Evolutionary conservation across 2,329 filamentous ascomycete genomes (phyloP), one percentile per base, ranked within the genome.

Genomic region (Apiospora sp.): DNA sequence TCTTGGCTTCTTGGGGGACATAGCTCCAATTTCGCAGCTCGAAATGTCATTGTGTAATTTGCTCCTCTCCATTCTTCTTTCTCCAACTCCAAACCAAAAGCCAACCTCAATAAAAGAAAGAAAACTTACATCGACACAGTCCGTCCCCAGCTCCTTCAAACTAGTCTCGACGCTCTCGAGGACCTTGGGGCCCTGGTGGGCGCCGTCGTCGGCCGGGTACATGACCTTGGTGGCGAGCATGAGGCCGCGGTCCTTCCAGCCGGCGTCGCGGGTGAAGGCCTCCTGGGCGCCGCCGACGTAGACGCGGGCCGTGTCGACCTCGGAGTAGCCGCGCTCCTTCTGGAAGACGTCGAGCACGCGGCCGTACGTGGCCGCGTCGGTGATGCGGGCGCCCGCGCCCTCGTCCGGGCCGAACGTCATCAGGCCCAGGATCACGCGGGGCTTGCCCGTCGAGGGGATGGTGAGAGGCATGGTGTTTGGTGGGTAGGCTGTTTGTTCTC

Each of bases 371-470:
- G 90, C 81, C 2, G 87, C 44, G 71, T 87, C 84, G 13, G 93
- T 95, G 79, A 97, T 91, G 67, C 94, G 91, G 64, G 92, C 93
- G 48, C 93, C 94, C 16, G 80, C 77, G 16, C 80, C 76, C 73
- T 87, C 86, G 72, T 90, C 88, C 2, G 93, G 90, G 43, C 92
- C 93, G 84, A 94, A 95, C 79, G 92, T 95, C 94, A 97, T 96
- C 71, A 95, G 87, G 75, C 94, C 94, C 51, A 97, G 90, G 86
- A 97, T 94, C 78, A 94, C 86, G 75, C 93, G 89, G 75, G 92
- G 88, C 76, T 90, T 92, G 71, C 80, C 78, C 46, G 79, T 81
- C 68, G 82, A 81, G 19, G 79, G 37, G 19, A 79, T 80, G 75
- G 87, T 76, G 74, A 87, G 84, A 79, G 86, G 84, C 86, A 88